phyloP scores from a whole-genome alignment of 129 eudicot species.

The Escallonia rubra region DNA sequence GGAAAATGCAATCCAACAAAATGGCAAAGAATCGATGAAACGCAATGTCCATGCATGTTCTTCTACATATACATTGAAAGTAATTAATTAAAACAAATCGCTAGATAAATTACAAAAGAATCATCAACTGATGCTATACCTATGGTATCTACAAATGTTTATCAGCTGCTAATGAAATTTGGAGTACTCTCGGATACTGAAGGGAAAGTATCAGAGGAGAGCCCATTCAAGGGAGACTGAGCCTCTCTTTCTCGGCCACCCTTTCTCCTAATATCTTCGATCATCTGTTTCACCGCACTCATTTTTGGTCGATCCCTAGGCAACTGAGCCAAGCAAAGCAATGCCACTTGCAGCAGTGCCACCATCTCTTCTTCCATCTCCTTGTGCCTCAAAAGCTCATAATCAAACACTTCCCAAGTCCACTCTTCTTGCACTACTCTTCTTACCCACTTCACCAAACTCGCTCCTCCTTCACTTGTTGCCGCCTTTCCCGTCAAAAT shows the following conservation, averaged over 20 bases:
- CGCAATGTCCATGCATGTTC: too few species aligned
- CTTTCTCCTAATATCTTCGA: slow-evolving; percentile 17
- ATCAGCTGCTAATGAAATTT: slow-evolving; percentile 1
- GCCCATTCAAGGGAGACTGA: background rate
- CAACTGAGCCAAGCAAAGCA: slow-evolving; percentile 45
- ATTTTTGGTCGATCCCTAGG: slow-evolving; percentile 48
- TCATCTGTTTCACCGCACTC: slow-evolving; percentile 41
- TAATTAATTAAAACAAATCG: too few species aligned
- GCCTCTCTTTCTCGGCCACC: background rate
- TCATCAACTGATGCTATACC: background rate
- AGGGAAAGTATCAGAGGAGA: slow-evolving; percentile 9
- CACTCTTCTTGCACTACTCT: slow-evolving; percentile 37
- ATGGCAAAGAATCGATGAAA: too few species aligned
- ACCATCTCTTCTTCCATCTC: slow-evolving; percentile 60
- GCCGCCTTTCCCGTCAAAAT: slow-evolving; percentile 44
- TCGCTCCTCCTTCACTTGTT: slow-evolving; percentile 10
- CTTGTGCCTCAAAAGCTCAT: slow-evolving; percentile 50
- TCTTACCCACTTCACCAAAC: slow-evolving; percentile 45
- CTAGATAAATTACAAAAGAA: background rate
- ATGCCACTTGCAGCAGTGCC: slow-evolving; percentile 44
- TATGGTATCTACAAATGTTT: background rate
- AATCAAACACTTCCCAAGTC: slow-evolving; percentile 57
- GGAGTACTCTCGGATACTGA: slow-evolving; percentile 3
- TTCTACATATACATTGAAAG: too few species aligned
- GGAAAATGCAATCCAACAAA: background rate